Conservation (phyloP, 148 eudicot species). For the Nyssa sinensis region DNA sequence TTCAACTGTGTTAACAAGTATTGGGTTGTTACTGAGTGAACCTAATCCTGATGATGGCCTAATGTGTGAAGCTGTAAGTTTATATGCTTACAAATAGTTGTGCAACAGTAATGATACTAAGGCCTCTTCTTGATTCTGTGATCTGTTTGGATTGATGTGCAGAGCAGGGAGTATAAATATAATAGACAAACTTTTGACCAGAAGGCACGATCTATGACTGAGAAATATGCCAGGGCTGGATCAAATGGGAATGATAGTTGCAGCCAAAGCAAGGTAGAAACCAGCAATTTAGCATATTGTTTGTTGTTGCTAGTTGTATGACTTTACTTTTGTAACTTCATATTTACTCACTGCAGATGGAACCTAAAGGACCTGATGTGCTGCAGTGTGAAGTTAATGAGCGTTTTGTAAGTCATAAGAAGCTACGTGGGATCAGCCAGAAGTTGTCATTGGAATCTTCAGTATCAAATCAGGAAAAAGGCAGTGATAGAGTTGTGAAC, state of each 20-base stretch:
- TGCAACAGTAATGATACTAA: not conserved
- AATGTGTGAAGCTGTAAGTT: slow-evolving; percentile 63
- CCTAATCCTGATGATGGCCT: slow-evolving; percentile 75
- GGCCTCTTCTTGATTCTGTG: not conserved
- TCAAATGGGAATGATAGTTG: slow-evolving; percentile 26
- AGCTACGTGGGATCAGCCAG: slow-evolving; percentile 11
- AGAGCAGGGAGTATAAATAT: slow-evolving; percentile 63
- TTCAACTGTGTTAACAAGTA: slow-evolving; percentile 59
- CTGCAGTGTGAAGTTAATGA: slow-evolving; percentile 15
- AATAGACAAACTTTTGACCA: slow-evolving; percentile 54
- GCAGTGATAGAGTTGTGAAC: slow-evolving; percentile 7
- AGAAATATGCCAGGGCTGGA: slow-evolving; percentile 46
- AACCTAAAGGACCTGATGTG: slow-evolving; percentile 9
- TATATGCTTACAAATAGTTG: not conserved
- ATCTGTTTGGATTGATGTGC: slow-evolving; percentile 18
- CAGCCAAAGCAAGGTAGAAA: slow-evolving; percentile 5
- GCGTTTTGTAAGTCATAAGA: slow-evolving; percentile 11
- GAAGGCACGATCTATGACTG: slow-evolving; percentile 58
- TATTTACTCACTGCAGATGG: slow-evolving; percentile 27
- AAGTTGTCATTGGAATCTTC: slow-evolving; percentile 33
- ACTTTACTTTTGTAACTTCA: not conserved
- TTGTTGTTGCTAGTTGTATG: not conserved
- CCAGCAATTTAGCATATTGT: not conserved
- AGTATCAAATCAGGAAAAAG: slow-evolving; percentile 8
- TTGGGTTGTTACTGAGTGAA: slow-evolving; percentile 54